Base-by-base conservation (phyloP, 2,329 filamentous ascomycete species). In the Endothia cerciana region DNA sequence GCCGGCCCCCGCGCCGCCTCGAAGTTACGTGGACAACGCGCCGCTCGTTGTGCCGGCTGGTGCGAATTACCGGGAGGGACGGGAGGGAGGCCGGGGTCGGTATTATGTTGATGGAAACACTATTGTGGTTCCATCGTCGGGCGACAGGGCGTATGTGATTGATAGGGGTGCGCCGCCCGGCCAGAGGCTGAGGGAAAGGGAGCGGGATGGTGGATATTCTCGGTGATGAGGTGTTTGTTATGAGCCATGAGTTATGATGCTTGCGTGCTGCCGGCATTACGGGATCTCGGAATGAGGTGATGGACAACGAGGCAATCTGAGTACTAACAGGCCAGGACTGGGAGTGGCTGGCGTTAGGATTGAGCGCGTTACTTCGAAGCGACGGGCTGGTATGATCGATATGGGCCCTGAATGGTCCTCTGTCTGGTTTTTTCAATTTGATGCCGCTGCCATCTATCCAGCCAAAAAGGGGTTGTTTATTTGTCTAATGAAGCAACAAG, bases 31-130 rank as follows among this genome's bases (percentile, higher is more conserved):
- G 15, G 30, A 60, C 11, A 51, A n/a, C 1, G 63, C 60, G 13
- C 60, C 60, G 3, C 28, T 60, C 22, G 56, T 68, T 2, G 25
- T 63, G 17, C 58, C 59, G 15, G 64, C 30, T 2, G 62, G 28
- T 30, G 55, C 49, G 4, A 49, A 55, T 25, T n/a, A 43, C 11
- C 36, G 56, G 38, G 51, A 55, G 28, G 47, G 17, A 11, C 17
- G 55, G 13, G 58, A 43, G 3, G 33, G 40, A n/a, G 47, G 60
- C 4, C 38, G 43, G 1, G 41, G 47, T 1, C 38, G 66, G 51
- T 66, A 68, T 51, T 66, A 66, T 47, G 61, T 64, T 17, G 66
- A 68, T 17, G 49, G 64, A 3, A 53, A 62, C 28, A 64, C 53
- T 30, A 57, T 68, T 6, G 51, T 68, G 17, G 62, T 68, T n/a